These are phyloP conservation scores for Metschnikowia dekortorum DNA, from an alignment of 805 yeast genomes.

Conservation along the genomic window DNA sequence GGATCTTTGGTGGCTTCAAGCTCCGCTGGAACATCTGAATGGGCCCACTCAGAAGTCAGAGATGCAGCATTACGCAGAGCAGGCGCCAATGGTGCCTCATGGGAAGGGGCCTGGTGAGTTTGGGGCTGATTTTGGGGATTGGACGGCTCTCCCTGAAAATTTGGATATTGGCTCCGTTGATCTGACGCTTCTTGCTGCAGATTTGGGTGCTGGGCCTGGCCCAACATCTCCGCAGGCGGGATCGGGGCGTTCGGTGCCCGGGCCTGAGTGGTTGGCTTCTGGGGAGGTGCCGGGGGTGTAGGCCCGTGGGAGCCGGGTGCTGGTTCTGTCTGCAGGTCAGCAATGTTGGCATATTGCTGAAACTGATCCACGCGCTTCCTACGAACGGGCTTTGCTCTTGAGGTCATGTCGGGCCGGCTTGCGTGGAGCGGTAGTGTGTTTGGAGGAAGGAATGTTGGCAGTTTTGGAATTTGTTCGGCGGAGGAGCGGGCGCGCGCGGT, in stretches of 20 bases:
- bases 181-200: not conserved
- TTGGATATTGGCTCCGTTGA: not conserved
- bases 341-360: slow-evolving; percentile 12
- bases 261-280: not conserved
- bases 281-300: not conserved
- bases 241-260: not conserved
- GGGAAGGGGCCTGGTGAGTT: not conserved
- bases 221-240: too few relatives aligned
- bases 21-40: not conserved
- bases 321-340: not conserved
- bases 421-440: not conserved
- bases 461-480: slow-evolving; percentile 1
- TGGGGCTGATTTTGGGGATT: not conserved
- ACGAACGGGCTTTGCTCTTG: slow-evolving; percentile 9
- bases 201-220: not conserved
- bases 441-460: slow-evolving; percentile 3
- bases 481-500: slow-evolving; percentile 2
- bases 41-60: not conserved
- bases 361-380: slow-evolving; percentile 15
- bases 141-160: not conserved
- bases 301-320: not conserved
- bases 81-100: not conserved
- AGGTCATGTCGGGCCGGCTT: slow-evolving; percentile 6
- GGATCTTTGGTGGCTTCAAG: slow-evolving; percentile 4
- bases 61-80: not conserved